phyloP scores from a whole-genome alignment of 345 rosid species.

The Theobroma cacao region DNA sequence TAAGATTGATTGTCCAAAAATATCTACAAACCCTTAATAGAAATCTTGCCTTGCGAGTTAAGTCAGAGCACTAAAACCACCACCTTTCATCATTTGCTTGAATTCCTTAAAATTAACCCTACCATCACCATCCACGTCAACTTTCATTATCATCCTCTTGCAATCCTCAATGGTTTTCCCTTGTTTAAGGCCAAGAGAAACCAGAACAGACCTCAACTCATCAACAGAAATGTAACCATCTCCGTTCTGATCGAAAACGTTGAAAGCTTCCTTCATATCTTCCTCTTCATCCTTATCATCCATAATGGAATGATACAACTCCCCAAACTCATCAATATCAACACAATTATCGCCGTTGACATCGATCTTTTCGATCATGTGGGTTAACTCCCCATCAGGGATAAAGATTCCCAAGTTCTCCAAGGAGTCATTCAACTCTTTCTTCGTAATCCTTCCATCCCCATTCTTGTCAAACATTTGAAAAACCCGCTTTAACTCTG shows the following conservation, averaged over 20 bases:
- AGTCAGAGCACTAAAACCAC: slow-evolving; percentile 33
- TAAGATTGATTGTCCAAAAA: neutral
- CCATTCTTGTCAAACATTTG: slow-evolving; percentile 80
- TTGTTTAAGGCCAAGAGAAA: slow-evolving; percentile 68
- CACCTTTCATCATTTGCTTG: slow-evolving; percentile 58
- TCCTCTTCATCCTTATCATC: slow-evolving; percentile 56
- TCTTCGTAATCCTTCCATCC: slow-evolving; percentile 62
- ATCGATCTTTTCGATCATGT: slow-evolving; percentile 53
- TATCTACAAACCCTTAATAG: neutral
- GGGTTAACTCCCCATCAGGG: slow-evolving; percentile 51
- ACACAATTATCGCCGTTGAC: slow-evolving; percentile 51
- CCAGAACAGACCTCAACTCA: slow-evolving; percentile 67
- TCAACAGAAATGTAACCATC: slow-evolving; percentile 86
- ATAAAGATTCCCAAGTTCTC: slow-evolving; percentile 67
- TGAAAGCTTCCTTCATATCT: slow-evolving; percentile 80
- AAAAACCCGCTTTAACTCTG: slow-evolving; percentile 68
- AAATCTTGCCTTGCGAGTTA: slow-evolving; percentile 4
- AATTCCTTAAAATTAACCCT: slow-evolving; percentile 57
- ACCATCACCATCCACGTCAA: slow-evolving; percentile 93
- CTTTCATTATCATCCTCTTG: slow-evolving; percentile 69
- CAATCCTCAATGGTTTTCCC: slow-evolving; percentile 76
- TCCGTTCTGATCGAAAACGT: slow-evolving; percentile 83
- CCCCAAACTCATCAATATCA: slow-evolving; percentile 74
- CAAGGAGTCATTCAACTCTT: slow-evolving; percentile 65
- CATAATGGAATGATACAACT: slow-evolving; percentile 54